Base-by-base conservation (phyloP, 75 land plant genomes). In the Pinus albicaulis region DNA sequence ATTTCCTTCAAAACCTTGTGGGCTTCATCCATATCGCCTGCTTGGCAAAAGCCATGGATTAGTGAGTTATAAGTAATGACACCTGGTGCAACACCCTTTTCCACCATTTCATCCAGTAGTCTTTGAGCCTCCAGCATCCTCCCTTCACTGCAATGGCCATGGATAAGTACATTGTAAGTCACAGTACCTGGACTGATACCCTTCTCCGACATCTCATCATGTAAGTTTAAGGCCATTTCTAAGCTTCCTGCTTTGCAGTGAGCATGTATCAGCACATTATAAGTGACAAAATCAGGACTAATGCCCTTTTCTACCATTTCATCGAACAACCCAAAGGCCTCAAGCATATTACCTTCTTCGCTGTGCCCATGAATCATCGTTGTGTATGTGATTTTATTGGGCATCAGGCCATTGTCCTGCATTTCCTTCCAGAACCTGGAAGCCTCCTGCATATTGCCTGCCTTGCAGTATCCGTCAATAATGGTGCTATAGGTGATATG, bases 11-110 rank as follows among this genome's bases (percentile, higher is more conserved):
- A 77, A 8, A 83, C 78, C 20, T 38, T 44, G 23, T 59, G 62
- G 10, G 90, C 92, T 52, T 82, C 80, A 14, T 81, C 63, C 88
- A 91, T 78, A 19, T 77, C 73, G 31, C 84, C 83, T 17, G 69
- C 64, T 74, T 86, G 82, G 74, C 84, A 80, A 44, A 76, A 56
- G n/a, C 82, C 71, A 77, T 80, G 74, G 63, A 91, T 86, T 55
- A 91, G 63, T 15, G 75, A 80, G 11, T 82, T 79, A 70, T 84
- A 91, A 13, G 89, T 89, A 56, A 78, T 78, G 73, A 77, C 44
- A 44, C 80, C 59, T 28, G 84, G 86, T 24, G 52, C 34, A 25
- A 76, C 12, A 22, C 79, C 53, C 5, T 84, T 80, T 24, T 82
- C 80, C 25, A 73, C 3, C 86, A 91, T 84, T 12, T 59, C 72